These are phyloP conservation scores for Scedosporium dehoogii DNA, from an alignment of 2,329 filamentous ascomycete genomes.

Conservation along the genomic window DNA sequence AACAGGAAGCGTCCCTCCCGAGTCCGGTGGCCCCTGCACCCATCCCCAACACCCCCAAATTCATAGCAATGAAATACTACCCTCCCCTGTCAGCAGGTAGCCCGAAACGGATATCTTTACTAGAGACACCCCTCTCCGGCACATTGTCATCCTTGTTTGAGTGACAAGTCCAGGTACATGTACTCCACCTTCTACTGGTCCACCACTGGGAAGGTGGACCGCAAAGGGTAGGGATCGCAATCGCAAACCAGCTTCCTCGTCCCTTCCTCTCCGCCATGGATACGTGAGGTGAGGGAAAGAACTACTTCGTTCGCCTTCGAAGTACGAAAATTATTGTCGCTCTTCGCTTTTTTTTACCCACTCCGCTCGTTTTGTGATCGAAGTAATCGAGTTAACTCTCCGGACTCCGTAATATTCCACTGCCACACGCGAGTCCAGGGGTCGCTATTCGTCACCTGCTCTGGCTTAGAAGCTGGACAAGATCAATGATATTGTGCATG, in stretches of 20 bases:
- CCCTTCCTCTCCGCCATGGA: not conserved
- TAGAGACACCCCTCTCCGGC: constrained; percentile 1
- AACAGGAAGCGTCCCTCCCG: not conserved
- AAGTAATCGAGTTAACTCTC: not conserved
- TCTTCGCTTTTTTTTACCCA: not conserved
- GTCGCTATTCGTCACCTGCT: not conserved
- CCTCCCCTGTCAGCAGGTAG: constrained; percentile 4
- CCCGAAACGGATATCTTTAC: constrained; percentile 2
- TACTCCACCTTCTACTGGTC: not conserved
- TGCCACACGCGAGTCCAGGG: not conserved
- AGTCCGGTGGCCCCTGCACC: constrained; percentile 1
- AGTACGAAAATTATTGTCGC: too few relatives aligned
- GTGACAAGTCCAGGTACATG: not conserved
- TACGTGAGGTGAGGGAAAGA: not conserved
- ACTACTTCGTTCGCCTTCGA: not conserved
- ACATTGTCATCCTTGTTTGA: not conserved
- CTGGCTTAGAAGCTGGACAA: not conserved
- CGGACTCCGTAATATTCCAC: not conserved
- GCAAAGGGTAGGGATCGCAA: not conserved
- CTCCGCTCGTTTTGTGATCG: not conserved
- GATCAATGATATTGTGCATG: constrained; percentile 2
- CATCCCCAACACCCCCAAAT: not conserved
- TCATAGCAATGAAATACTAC: constrained; percentile 4
- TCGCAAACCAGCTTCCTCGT: not conserved
- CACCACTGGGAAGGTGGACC: not conserved